Evolutionary conservation across 164 flowering plant species (phyloP).

Genomic region (Liriodendron chinense): DNA sequence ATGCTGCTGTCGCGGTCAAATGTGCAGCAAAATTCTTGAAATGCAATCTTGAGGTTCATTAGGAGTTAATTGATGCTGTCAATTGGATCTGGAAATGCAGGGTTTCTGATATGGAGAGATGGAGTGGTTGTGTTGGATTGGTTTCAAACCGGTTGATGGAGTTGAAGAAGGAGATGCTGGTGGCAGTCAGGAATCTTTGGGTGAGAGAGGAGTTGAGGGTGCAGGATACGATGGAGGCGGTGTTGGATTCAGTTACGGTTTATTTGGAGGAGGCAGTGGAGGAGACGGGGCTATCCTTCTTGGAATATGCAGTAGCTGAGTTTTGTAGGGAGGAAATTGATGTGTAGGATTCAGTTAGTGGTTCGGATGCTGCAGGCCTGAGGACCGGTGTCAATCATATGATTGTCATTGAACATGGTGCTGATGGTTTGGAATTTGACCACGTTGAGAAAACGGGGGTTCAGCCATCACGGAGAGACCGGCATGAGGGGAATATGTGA

Average conservation of each 20-base stretch:
- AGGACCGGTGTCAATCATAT: neutral
- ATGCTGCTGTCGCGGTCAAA: slow-evolving; percentile 55
- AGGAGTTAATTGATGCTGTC: slow-evolving; percentile 37
- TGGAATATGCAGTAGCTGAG: slow-evolving; percentile 32
- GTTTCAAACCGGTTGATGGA: slow-evolving; percentile 28
- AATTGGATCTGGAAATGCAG: slow-evolving; percentile 57
- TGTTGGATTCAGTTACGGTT: slow-evolving; percentile 25
- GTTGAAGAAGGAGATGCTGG: slow-evolving; percentile 42
- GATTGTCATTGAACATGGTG: neutral
- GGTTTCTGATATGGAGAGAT: slow-evolving; percentile 29
- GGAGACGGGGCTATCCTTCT: slow-evolving; percentile 50
- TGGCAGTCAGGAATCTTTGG: slow-evolving; percentile 35
- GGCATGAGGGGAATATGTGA: neutral
- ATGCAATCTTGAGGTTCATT: slow-evolving; percentile 4
- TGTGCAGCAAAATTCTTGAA: slow-evolving; percentile 40
- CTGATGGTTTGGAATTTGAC: neutral
- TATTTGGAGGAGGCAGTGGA: slow-evolving; percentile 45
- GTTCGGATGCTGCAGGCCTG: neutral
- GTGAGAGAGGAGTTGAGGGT: slow-evolving; percentile 18
- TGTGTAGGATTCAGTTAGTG: neutral
- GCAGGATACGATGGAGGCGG: slow-evolving; percentile 34
- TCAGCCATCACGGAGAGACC: too few relatives aligned
- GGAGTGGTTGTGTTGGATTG: slow-evolving; percentile 26
- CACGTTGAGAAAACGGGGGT: neutral
- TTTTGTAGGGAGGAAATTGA: slow-evolving; percentile 1